These are phyloP conservation scores for Tremellales sp. DNA, from an alignment of 1,284 basidiomycete species.

Conservation along the genomic window DNA sequence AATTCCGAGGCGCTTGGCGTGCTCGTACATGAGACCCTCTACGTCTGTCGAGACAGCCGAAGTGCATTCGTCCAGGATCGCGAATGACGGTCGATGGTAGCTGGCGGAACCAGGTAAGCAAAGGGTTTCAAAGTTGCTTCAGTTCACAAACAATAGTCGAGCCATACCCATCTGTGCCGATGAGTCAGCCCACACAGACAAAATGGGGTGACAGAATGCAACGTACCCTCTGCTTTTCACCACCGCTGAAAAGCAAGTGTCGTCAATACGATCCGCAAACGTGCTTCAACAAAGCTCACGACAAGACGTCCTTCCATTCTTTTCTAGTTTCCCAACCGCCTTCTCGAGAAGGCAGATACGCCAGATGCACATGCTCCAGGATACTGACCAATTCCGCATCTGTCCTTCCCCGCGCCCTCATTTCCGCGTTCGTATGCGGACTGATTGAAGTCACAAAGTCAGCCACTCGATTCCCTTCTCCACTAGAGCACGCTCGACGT, in stretches of 20 bases:
- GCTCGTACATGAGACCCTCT: slow-evolving; percentile 92
- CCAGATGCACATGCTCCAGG: slow-evolving; percentile 73
- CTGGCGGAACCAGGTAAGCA: slow-evolving; percentile 12
- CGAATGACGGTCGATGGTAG: slow-evolving; percentile 41
- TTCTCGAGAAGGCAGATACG: slow-evolving; percentile 79
- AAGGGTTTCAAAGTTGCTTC: neutral
- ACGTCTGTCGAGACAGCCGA: slow-evolving; percentile 95
- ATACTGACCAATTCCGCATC: slow-evolving; percentile 68
- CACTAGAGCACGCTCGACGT: slow-evolving; percentile 7
- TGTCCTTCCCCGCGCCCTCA: slow-evolving; percentile 61
- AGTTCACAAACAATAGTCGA: slow-evolving; percentile 30
- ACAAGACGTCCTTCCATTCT: slow-evolving; percentile 90
- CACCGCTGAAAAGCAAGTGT: slow-evolving; percentile 62
- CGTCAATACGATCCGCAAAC: slow-evolving; percentile 12
- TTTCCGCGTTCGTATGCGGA: slow-evolving; percentile 77
- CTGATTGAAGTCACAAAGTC: slow-evolving; percentile 53
- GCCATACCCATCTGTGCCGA: slow-evolving; percentile 60
- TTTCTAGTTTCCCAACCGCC: slow-evolving; percentile 86
- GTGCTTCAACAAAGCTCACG: slow-evolving; percentile 28
- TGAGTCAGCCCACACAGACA: neutral
- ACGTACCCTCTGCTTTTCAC: slow-evolving; percentile 85
- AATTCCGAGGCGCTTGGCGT: slow-evolving; percentile 85
- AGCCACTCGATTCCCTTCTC: too few species aligned
- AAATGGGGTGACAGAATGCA: slow-evolving; percentile 1
- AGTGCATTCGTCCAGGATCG: slow-evolving; percentile 72